A percentile compares a stretch with the other conserved stretches of the same genome.
Evolutionary conservation across 75 land plant genomes (phyloP).

Genomic region (Sequoia sempervirens): DNA sequence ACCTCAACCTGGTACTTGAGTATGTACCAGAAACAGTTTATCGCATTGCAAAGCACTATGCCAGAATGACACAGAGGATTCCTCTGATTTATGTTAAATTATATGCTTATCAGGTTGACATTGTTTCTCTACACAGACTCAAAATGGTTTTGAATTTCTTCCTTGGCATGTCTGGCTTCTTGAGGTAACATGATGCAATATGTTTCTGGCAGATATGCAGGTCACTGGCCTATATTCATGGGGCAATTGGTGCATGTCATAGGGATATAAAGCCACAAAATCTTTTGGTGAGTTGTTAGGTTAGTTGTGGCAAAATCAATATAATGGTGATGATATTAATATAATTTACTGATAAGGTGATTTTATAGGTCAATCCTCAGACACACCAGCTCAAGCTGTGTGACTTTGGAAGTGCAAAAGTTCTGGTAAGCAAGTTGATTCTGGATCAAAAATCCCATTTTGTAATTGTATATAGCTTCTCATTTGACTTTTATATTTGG

Average conservation of each 20-base stretch:
- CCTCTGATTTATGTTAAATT: conserved; percentile 83
- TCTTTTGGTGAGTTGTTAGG: conserved; percentile 54
- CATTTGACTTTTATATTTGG: neutral
- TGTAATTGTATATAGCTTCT: neutral
- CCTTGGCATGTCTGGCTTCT: neutral
- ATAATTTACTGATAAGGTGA: neutral
- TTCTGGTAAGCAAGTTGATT: conserved; percentile 44
- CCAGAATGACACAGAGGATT: conserved; percentile 71
- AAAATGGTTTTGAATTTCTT: neutral
- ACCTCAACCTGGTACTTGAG: conserved; percentile 82
- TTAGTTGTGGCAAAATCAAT: neutral
- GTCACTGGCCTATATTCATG: conserved; percentile 82
- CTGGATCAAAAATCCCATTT: neutral
- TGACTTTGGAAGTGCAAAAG: conserved; percentile 96
- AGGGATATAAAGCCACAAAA: conserved; percentile 96
- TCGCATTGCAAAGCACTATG: conserved; percentile 72
- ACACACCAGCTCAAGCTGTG: conserved; percentile 92
- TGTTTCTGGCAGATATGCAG: conserved; percentile 69
- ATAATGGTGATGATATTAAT: neutral
- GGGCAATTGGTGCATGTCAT: conserved; percentile 76
- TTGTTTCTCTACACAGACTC: neutral
- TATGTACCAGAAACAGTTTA: conserved; percentile 83
- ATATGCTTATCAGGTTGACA: conserved; percentile 74
- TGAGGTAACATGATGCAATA: neutral
- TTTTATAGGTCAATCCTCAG: conserved; percentile 77